phyloP scores from a whole-genome alignment of 768 basidiomycete species.

The Naganishia friedmannii region DNA sequence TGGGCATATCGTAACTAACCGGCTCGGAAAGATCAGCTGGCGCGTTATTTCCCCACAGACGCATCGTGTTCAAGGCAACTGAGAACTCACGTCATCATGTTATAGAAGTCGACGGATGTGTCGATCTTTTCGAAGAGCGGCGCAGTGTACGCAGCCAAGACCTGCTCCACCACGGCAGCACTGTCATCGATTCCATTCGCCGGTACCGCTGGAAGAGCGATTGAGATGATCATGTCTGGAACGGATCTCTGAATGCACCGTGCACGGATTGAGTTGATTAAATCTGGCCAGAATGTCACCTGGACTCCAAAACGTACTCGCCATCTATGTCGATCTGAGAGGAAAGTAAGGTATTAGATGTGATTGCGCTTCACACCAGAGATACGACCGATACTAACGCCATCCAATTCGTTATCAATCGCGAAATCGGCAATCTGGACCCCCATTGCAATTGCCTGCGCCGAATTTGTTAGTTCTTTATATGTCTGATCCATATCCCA shows the following conservation, averaged over 20 bases:
- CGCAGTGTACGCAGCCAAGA: too few species aligned
- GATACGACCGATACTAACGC: neutral
- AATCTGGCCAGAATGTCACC: neutral
- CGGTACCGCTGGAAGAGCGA: neutral
- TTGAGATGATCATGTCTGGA: neutral
- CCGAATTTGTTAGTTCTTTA: neutral
- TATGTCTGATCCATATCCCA: neutral
- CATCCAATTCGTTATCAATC: slow-evolving; percentile 1
- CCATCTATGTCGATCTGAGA: slow-evolving; percentile 2
- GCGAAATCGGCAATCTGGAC: neutral
- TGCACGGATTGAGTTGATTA: neutral
- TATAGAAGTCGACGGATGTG: neutral
- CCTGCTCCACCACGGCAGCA: too few species aligned
- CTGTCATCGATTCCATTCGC: too few species aligned
- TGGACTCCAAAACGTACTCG: neutral
- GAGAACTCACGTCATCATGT: slow-evolving; percentile 1
- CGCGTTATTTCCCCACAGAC: too few species aligned
- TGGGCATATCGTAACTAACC: neutral
- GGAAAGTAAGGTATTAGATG: too few species aligned
- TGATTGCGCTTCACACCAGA: too few species aligned
- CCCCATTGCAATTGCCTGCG: neutral
- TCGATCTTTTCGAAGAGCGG: neutral
- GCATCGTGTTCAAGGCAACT: neutral
- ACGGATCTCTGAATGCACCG: neutral
- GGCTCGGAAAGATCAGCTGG: too few species aligned